Evolutionary conservation across 805 yeast species (phyloP), one percentile per base, ranked within the genome.

Genomic region (Pichia californica): DNA sequence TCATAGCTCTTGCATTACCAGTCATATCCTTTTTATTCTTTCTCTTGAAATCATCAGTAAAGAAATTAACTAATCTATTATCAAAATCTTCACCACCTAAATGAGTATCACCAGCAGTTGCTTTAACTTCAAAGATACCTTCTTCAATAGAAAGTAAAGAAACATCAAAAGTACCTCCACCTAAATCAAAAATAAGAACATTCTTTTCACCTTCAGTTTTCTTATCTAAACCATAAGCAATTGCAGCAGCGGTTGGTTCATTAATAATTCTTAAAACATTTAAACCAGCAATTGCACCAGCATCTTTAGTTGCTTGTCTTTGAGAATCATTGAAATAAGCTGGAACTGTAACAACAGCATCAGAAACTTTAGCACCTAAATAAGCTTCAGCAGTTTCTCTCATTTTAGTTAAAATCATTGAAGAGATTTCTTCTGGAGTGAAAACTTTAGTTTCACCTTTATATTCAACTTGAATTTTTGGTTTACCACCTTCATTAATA

Each of bases 1-100:
- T 87, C 67, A 91, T 77, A 52, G 98, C 94, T 79, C 98, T 87
- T 77, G 88, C 96, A 82, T 89, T 88, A 59, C 79, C 56, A 43
- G 95, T 78, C 55, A 91, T 72, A 68, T 91, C 98, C 79, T 88
- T 87, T 83, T 88, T 88, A 82, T 86, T 79, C 81, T 91, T 89
- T 77, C 96, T 82, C 88, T 91, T 89, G 83, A 89, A 91, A 74
- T 91, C 97, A 66, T 79, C 81, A 56, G 83, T 86, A 67, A 89
- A 89, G 78, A 81, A 91, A 77, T 77, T 88, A 55, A 89, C 96
- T 66, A 84, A 66, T 40, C 83, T 68, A 53, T 77, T 79, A 66
- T 84, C 94, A 60, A 83, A 82, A 65, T 84, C 94, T 63, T 84
- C 91, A 48, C 94, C 94, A 53, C 94, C 94, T 53, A 84, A 70